Evolutionary conservation across 2,329 filamentous ascomycete species (phyloP).

Genomic region (Ascochyta viciae-villosae): DNA sequence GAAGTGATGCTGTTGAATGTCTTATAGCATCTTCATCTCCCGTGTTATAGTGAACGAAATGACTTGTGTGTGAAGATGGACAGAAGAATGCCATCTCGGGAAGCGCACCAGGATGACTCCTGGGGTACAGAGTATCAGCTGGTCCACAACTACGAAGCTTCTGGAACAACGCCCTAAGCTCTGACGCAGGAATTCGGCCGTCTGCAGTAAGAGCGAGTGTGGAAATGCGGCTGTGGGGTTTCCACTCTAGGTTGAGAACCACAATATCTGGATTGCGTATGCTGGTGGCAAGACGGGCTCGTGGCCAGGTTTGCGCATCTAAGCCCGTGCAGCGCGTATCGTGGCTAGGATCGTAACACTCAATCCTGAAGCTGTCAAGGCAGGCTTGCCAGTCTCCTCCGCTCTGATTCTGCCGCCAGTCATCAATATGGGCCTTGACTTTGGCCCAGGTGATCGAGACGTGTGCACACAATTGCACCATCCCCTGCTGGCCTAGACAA

Average conservation of each 20-base stretch:
- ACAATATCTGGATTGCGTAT: constrained; percentile 8
- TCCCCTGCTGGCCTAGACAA: constrained; percentile 25
- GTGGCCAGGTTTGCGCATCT: constrained; percentile 27
- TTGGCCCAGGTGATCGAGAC: constrained; percentile 26
- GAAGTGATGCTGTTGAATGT: constrained; percentile 15
- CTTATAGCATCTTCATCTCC: constrained; percentile 19
- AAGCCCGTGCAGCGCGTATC: constrained; percentile 25
- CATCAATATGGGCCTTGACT: constrained; percentile 25
- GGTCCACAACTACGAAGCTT: constrained; percentile 22
- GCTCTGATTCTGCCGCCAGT: constrained; percentile 21
- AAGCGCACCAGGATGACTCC: constrained; percentile 16
- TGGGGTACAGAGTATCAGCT: constrained; percentile 18
- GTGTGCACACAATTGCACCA: constrained; percentile 26
- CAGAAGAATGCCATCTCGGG: constrained; percentile 25
- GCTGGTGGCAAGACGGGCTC: constrained; percentile 22
- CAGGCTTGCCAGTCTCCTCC: constrained; percentile 23
- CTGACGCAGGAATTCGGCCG: constrained; percentile 24
- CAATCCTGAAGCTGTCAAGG: constrained; percentile 25
- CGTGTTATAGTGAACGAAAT: constrained; percentile 21
- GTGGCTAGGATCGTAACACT: constrained; percentile 29
- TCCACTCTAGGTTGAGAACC: constrained; percentile 29
- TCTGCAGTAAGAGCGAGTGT: constrained; percentile 23
- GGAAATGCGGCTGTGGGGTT: constrained; percentile 25
- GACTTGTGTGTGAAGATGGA: constrained; percentile 12
- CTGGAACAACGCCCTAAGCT: constrained; percentile 23